Evolutionary conservation across 352 stramenopile species (phyloP), one percentile per base, ranked within the genome.

Genomic region (Globisporangium middletonii): DNA sequence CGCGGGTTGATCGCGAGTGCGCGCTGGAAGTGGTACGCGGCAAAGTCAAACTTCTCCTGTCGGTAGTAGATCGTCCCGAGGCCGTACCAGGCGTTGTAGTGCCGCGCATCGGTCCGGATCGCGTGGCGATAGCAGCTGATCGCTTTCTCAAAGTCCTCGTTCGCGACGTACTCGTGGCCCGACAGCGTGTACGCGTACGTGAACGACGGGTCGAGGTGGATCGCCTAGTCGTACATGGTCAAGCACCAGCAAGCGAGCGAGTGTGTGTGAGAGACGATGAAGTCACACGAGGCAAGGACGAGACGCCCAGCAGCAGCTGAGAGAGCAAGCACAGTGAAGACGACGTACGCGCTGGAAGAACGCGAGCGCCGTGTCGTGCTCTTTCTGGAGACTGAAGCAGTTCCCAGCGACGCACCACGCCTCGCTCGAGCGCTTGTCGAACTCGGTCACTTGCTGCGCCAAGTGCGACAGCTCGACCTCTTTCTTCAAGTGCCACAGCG

Each of bases 141-240:
- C 0, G 96, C 96, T 66, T 98, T 98, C 30, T 98, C 95, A 77
- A 99, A 99, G 71, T 99, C 94, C 77, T 99, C 97, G 69, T 98
- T 99, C 5, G 90, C 81, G 37, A 98, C 89, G 66, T 98, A 99
- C 60, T 99, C 97, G 77, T 99, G 96, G 5, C 96, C 97, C 16
- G 86, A 98, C 0, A 99, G 75, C 19, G 96, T 99, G 74, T 99
- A 97, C n/a, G 94, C 94, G 65, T 99, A 99, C 15, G 95, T 98
- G 67, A 97, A 99, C 28, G 77, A 86, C 19, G 94, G 87, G 62
- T 98, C 86, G 12, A 99, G 62, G 63, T 98, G 93, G 55, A 99
- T 92, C 1, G 93, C 94, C 65, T 89, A 46, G 23, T 23, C 23
- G 23, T 23, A 23, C 23, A 23, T 23, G 23, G 23, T 23, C 23